These are phyloP conservation scores for Podaxis mareebaensis DNA, from an alignment of 768 basidiomycete genomes.

Conservation along the genomic window DNA sequence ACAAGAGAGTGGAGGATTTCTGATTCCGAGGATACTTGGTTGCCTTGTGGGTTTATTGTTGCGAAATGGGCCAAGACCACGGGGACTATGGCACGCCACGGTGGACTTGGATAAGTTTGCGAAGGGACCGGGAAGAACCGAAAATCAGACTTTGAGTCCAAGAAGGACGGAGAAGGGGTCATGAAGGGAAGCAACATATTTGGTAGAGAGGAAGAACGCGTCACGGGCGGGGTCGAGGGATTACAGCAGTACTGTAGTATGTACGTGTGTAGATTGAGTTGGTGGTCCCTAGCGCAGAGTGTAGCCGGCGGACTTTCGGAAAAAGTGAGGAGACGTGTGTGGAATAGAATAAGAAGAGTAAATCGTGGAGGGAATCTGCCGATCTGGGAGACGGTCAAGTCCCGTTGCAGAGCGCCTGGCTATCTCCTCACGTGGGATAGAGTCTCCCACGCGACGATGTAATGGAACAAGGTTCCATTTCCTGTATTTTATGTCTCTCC, in stretches of 20 bases:
- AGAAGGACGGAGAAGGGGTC: neutral
- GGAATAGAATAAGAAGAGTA: neutral
- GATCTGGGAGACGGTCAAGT: conserved; percentile 3
- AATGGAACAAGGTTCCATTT: neutral
- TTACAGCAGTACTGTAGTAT: neutral
- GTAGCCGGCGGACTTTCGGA: conserved; percentile 15
- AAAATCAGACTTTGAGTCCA: neutral
- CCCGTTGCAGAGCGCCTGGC: neutral
- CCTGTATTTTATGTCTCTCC: conserved; percentile 13
- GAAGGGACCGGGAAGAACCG: conserved; percentile 7
- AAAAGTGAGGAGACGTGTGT: neutral
- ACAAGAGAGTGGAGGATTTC: neutral
- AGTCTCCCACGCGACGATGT: conserved; percentile 7
- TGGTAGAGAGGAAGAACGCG: neutral
- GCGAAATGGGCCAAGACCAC: neutral
- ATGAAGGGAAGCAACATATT: neutral
- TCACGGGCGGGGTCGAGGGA: neutral
- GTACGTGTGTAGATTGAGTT: neutral
- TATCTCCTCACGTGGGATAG: conserved; percentile 9
- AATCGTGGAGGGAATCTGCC: conserved; percentile 4
- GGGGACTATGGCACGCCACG: neutral
- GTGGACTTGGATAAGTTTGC: neutral
- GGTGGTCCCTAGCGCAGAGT: neutral
- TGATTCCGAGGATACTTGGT: neutral
- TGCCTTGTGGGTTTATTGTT: conserved; percentile 1